These are phyloP conservation scores for Selenicereus undatus DNA, from an alignment of 148 eudicot species.

Conservation along the genomic window DNA sequence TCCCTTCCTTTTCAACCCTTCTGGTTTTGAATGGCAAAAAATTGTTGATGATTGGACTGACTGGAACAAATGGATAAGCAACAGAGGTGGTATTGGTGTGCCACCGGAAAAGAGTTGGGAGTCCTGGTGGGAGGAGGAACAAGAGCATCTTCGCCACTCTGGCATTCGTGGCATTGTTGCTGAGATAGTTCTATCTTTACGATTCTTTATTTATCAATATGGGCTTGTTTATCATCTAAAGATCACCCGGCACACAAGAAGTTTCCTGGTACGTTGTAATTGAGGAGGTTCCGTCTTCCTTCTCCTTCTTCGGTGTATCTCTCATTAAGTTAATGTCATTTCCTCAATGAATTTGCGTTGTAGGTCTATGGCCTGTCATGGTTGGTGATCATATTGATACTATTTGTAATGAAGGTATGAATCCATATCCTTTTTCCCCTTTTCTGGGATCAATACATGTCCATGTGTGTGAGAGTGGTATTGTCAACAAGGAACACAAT, in stretches of 20 bases:
- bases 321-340: not conserved
- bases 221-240: conserved; percentile 65
- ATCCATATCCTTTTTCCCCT: not conserved
- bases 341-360: conserved; percentile 32
- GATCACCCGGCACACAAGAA: conserved; percentile 32
- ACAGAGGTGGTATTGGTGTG: conserved; percentile 67
- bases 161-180: conserved; percentile 48
- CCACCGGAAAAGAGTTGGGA: conserved; percentile 73
- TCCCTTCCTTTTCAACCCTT: conserved; percentile 40
- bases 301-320: not conserved
- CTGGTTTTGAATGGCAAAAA: conserved; percentile 67
- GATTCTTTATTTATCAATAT: conserved; percentile 65
- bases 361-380: conserved; percentile 72
- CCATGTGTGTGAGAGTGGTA: not conserved
- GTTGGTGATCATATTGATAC: conserved; percentile 46
- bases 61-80: conserved; percentile 72
- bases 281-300: not conserved
- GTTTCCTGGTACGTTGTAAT: conserved; percentile 21
- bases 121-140: conserved; percentile 82
- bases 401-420: conserved; percentile 58
- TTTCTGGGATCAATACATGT: not conserved
- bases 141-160: conserved; percentile 51
- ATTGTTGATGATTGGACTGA: conserved; percentile 74
- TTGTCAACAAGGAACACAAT: not conserved
- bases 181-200: conserved; percentile 53